phyloP scores from a whole-genome alignment of 495 filamentous ascomycete genomes.

The Lasiosphaeria hispida region DNA sequence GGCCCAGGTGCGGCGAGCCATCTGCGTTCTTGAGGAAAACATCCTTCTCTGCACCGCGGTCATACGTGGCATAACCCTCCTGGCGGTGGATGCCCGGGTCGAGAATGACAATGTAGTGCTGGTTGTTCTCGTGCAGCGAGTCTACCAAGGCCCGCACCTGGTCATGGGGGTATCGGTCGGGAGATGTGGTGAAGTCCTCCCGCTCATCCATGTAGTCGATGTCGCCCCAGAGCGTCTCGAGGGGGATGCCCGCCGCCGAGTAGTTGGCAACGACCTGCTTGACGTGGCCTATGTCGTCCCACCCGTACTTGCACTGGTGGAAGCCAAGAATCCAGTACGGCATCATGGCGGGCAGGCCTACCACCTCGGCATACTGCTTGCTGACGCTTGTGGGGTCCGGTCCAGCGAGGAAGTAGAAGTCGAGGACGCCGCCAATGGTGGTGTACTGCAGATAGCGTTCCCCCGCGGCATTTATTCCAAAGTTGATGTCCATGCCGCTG shows the following conservation, averaged over 20 bases:
- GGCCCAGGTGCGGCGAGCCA: conserved; percentile 67
- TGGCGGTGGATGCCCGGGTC: conserved; percentile 73
- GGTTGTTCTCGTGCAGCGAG: conserved; percentile 67
- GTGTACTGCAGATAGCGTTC: conserved; percentile 84
- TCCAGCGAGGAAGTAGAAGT: conserved; percentile 82
- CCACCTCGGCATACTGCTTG: conserved; percentile 70
- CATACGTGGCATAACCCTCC: conserved; percentile 59
- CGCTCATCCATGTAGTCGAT: conserved; percentile 73
- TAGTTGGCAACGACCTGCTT: conserved; percentile 80
- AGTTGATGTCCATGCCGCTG: conserved; percentile 87
- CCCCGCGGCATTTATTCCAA: conserved; percentile 58
- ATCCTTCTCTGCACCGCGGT: conserved; percentile 57
- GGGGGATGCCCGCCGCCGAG: conserved; percentile 67
- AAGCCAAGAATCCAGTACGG: conserved; percentile 86
- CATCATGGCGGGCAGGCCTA: conserved; percentile 71
- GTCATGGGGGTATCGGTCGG: conserved; percentile 63
- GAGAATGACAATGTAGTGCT: conserved; percentile 83
- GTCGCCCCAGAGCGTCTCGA: conserved; percentile 91
- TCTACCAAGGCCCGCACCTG: conserved; percentile 65
- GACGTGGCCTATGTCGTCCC: conserved; percentile 67
- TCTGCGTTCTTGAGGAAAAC: conserved; percentile 65
- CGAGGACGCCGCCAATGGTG: conserved; percentile 73
- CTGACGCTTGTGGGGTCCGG: conserved; percentile 69
- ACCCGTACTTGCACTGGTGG: conserved; percentile 84
- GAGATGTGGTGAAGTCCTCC: conserved; percentile 71